phyloP scores from a whole-genome alignment of 2,329 filamentous ascomycete species.

The Byssoonygena ceratinophila region DNA sequence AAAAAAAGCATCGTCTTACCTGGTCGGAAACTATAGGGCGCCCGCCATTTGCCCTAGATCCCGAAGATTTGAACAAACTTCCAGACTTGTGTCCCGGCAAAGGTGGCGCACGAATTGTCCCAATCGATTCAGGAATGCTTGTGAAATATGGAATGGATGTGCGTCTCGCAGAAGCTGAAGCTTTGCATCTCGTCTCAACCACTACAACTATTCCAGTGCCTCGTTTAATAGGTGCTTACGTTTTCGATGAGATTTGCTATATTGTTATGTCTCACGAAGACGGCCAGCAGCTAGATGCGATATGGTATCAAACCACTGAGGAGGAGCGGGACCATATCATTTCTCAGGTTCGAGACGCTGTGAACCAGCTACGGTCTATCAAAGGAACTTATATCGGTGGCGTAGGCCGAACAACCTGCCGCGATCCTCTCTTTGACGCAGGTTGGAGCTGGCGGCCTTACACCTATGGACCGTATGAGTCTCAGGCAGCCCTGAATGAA shows the following conservation, averaged over 20 bases:
- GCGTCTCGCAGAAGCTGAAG: constrained; percentile 14
- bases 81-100: neutral
- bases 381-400: constrained; percentile 13
- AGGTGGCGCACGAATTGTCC: constrained; percentile 2
- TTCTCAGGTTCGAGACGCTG: constrained; percentile 7
- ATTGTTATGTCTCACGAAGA: constrained; percentile 12
- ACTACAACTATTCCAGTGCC: constrained; percentile 8
- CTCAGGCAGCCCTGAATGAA: constrained; percentile 8
- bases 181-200: constrained; percentile 9
- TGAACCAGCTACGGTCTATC: constrained; percentile 8
- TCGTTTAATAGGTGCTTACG: constrained; percentile 6
- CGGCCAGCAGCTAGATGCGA: neutral
- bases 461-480: constrained; percentile 11
- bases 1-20: neutral
- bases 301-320: constrained; percentile 1
- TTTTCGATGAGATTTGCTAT: constrained; percentile 9
- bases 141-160: constrained; percentile 12
- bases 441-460: neutral
- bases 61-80: constrained; percentile 9
- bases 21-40: constrained; percentile 7
- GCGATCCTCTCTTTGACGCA: constrained; percentile 8
- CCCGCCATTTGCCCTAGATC: constrained; percentile 6
- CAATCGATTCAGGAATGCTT: constrained; percentile 2
- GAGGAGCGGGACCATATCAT: constrained; percentile 4
- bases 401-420: neutral